Evolutionary conservation across 2,329 filamentous ascomycete species (phyloP), one percentile per base, ranked within the genome.

Genomic region (Rhynchosporium secalis): DNA sequence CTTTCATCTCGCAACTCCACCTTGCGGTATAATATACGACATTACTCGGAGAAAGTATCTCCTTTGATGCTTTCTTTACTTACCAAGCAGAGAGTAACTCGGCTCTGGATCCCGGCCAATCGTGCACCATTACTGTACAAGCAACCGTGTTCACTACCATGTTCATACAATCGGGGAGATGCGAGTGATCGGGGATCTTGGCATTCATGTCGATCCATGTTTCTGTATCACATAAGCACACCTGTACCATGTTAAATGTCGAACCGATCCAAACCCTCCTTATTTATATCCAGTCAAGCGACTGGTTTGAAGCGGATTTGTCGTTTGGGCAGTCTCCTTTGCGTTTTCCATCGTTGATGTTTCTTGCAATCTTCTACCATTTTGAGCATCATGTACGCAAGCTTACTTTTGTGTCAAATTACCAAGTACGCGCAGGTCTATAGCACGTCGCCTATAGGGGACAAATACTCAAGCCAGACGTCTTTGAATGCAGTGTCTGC

Each of bases 71-170:
- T 20, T 20, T 1, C 20, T 20, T 20, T 20, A 20, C 20, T 20
- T 20, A 20, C 20, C 20, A 20, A 20, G 20, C 20, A 20, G 20
- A 20, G 20, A 20, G 20, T 20, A 20, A 20, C 1, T 20, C 20
- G 20, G 20, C 20, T 20, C 20, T 36, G 49, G 49, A 36, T n/a
- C 49, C 26, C 20, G 20, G 20, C 20, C 20, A 20, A 33, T 54
- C 38, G 26, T 33, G 33, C 49, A 33, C 49, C 49, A 33, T n/a
- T n/a, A 40, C 40, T 26, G 49, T 54, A 54, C 15, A 54, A 54
- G 49, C 49, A 54, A 54, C 31, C 33, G 49, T 54, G 49, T 54
- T 41, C 36, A 20, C 26, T 40, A 20, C 13, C 15, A 38, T 36
- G 31, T n/a, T 52, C 31, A 54, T 20, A 54, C 40, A 54, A 54